These are phyloP conservation scores for Silene coronaria DNA, from an alignment of 179 eudicot genomes.

Conservation along the genomic window DNA sequence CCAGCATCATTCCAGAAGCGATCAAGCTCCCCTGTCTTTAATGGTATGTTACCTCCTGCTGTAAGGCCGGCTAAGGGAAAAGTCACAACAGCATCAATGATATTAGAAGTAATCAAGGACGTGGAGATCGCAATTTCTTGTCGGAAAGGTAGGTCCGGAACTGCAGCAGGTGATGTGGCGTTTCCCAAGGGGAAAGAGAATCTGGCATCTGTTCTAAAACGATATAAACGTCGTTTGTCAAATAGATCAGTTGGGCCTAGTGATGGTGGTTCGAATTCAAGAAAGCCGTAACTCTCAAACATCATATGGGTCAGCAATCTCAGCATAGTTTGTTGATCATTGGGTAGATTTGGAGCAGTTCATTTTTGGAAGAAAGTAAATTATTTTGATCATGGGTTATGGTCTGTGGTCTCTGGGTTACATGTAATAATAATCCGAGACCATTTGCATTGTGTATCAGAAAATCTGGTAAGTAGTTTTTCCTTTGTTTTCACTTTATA, in stretches of 20 bases:
- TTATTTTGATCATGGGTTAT: slow-evolving; percentile 18
- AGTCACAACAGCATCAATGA: slow-evolving; percentile 57
- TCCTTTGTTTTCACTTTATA: neutral
- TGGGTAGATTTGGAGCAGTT: slow-evolving; percentile 7
- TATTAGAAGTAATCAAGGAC: slow-evolving; percentile 72
- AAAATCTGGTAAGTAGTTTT: neutral
- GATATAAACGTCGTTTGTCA: slow-evolving; percentile 82
- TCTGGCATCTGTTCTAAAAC: slow-evolving; percentile 81
- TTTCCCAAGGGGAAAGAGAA: slow-evolving; percentile 96
- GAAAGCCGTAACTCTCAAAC: slow-evolving; percentile 29
- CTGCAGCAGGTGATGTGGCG: slow-evolving; percentile 98
- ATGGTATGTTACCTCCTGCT: slow-evolving; percentile 65
- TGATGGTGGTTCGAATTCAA: slow-evolving; percentile 33
- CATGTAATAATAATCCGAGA: neutral
- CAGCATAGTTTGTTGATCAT: slow-evolving; percentile 18
- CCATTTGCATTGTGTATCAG: neutral
- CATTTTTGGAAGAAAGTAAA: slow-evolving; percentile 23
- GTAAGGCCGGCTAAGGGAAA: slow-evolving; percentile 59
- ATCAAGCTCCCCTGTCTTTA: slow-evolving; percentile 49
- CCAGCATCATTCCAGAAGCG: slow-evolving; percentile 52
- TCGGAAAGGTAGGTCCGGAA: slow-evolving; percentile 83
- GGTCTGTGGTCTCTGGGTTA: neutral
- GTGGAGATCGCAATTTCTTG: slow-evolving; percentile 77
- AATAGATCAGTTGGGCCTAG: slow-evolving; percentile 43
- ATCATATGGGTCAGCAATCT: slow-evolving; percentile 25